Conservation (phyloP, 192 early-diverging fungal species). For the Funneliformis geosporum region DNA sequence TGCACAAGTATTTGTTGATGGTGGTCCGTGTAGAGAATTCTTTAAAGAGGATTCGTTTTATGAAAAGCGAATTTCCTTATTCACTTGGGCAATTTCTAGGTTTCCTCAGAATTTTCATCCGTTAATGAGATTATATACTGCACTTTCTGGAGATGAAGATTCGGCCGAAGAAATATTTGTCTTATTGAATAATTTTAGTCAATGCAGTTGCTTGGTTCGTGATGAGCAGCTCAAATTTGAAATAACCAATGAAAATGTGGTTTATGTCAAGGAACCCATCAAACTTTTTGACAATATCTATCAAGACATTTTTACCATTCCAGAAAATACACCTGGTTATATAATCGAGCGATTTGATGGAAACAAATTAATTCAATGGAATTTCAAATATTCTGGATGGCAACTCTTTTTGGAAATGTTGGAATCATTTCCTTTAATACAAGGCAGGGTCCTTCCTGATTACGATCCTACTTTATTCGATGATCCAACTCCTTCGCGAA, state of each 20-base stretch:
- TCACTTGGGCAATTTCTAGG: conserved; percentile 37
- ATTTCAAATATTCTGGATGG: conserved; percentile 21
- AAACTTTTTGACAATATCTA: conserved; percentile 30
- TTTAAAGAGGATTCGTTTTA: conserved; percentile 3
- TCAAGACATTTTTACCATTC: conserved; percentile 34
- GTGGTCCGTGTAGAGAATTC: not conserved
- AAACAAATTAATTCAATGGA: conserved; percentile 14
- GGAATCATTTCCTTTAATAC: conserved; percentile 9
- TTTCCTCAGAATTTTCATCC: conserved; percentile 42
- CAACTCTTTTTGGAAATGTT: conserved; percentile 4
- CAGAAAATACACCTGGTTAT: conserved; percentile 25
- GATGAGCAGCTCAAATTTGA: conserved; percentile 25
- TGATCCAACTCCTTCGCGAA: not conserved
- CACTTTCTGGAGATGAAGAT: conserved; percentile 33
- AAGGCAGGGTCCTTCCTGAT: not conserved
- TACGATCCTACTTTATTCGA: not conserved
- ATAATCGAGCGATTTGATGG: not conserved
- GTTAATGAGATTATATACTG: conserved; percentile 34
- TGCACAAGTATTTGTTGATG: not conserved
- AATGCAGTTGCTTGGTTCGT: conserved; percentile 27
- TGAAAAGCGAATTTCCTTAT: conserved; percentile 7
- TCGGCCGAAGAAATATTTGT: conserved; percentile 38
- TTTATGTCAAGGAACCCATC: not conserved
- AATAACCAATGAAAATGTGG: not conserved
- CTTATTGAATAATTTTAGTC: conserved; percentile 37